These are phyloP conservation scores for Clarireedia paspali DNA, from an alignment of 2,329 filamentous ascomycete species.

Conservation along the genomic window DNA sequence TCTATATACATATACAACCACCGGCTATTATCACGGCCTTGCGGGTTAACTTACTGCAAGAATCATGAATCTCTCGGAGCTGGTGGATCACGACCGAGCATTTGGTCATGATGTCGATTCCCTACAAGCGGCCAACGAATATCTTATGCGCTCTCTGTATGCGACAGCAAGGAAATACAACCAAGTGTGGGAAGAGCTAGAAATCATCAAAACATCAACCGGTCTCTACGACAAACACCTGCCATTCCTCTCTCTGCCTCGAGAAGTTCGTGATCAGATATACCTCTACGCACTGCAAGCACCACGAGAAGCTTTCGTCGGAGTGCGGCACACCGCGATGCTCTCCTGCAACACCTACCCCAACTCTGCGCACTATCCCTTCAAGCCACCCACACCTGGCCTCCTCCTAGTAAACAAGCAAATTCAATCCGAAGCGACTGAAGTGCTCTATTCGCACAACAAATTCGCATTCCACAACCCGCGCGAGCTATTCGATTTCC, in stretches of 20 bases:
- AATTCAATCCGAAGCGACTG: not conserved
- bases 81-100: conserved; percentile 1
- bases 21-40: too few relatives aligned
- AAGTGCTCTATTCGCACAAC: conserved; percentile 3
- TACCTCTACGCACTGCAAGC: conserved; percentile 20
- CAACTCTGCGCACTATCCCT: conserved; percentile 4
- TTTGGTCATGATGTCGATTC: conserved; percentile 5
- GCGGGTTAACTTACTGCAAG: too few relatives aligned
- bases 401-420: not conserved
- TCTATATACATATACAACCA: too few relatives aligned
- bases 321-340: conserved; percentile 1
- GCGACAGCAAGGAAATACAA: conserved; percentile 5
- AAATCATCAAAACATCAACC: not conserved
- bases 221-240: conserved; percentile 11
- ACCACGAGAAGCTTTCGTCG: conserved; percentile 4
- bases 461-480: conserved; percentile 4
- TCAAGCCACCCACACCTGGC: conserved; percentile 4
- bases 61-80: not conserved
- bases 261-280: conserved; percentile 27
- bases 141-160: conserved; percentile 2
- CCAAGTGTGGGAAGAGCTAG: conserved; percentile 2
- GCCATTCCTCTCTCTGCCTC: conserved; percentile 22
- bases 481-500: conserved; percentile 4
- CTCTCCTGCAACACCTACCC: conserved; percentile 5
- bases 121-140: conserved; percentile 5